A percentile compares a stretch with the other conserved stretches of the same genome.
phyloP scores from a whole-genome alignment of 108 stramenopile species.

The Nitzschia putrida region DNA sequence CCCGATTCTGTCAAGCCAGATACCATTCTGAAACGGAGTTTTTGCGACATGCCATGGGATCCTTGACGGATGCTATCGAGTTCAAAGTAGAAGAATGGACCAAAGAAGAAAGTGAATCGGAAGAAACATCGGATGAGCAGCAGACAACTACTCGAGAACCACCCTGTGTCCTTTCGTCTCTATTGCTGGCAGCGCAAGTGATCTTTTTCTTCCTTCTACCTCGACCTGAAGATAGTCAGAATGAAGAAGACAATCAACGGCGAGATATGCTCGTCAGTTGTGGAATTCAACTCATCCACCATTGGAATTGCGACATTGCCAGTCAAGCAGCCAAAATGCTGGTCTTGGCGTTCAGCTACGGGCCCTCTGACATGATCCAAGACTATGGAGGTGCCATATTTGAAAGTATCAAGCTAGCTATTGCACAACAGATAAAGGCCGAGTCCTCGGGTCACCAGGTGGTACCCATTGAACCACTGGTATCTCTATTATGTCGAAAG shows the following conservation, averaged over 20 bases:
- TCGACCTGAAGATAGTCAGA: slow-evolving; percentile 1
- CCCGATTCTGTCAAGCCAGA: slow-evolving; percentile 33
- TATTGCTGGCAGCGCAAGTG: slow-evolving; percentile 32
- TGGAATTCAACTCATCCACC: slow-evolving; percentile 48
- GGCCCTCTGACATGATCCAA: slow-evolving; percentile 21
- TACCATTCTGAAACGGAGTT: slow-evolving; percentile 36
- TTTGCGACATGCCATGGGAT: slow-evolving; percentile 29
- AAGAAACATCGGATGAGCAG: slow-evolving; percentile 1
- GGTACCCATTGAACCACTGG: slow-evolving; percentile 4
- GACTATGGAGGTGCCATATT: slow-evolving; percentile 30
- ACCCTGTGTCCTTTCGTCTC: slow-evolving; percentile 38
- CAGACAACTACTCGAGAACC: slow-evolving; percentile 22
- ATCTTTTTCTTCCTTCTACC: slow-evolving; percentile 37
- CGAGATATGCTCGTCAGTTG: slow-evolving; percentile 44
- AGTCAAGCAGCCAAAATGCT: slow-evolving; percentile 39
- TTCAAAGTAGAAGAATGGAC: slow-evolving; percentile 46
- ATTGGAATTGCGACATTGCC: slow-evolving; percentile 28
- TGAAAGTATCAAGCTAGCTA: slow-evolving; percentile 23
- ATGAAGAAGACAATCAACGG: slow-evolving; percentile 30
- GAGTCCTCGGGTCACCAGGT: not conserved
- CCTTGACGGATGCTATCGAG: slow-evolving; percentile 46
- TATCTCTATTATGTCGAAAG: slow-evolving; percentile 16
- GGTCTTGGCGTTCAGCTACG: slow-evolving; percentile 32
- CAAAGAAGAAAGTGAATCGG: slow-evolving; percentile 15
- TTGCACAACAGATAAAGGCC: slow-evolving; percentile 1